Base-by-base conservation (phyloP, 2,329 filamentous ascomycete species). In the Dothistroma septosporum region DNA sequence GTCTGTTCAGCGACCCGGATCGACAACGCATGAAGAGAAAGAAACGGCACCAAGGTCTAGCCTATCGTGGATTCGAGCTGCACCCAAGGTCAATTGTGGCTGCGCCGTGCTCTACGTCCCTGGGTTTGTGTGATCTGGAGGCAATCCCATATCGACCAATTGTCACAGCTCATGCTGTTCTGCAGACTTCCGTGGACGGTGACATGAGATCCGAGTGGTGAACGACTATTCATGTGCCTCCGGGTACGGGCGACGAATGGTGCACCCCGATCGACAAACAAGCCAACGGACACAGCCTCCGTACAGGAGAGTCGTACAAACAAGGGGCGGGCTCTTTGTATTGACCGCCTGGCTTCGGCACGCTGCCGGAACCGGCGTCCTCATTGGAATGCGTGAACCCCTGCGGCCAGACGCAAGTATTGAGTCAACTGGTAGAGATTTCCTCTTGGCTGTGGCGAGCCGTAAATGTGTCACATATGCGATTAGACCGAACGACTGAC, bases 21-120 rank as follows among this genome's bases (percentile, higher is more conserved):
- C 32, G 52, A 54, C 52, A 32, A 54, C 33, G 52, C 52, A 54
- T 54, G 52, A 41, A 54, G 52, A 54, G 22, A 41, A 32, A 37
- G 52, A 54, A 54, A 41, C n/a, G 4, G 19, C 24, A 54, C 12
- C 52, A 19, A 54, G 16, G 32, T 7, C 22, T 6, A 37, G 41
- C 52, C 52, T 14, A 54, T 54, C 31, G 32, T 22, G 31, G 31
- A 41, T 11, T 54, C 21, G n/a, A 21, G 16, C n/a, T 22, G 24
- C 31, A 7, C 21, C 22, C 32, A 41, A 33, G 32, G 33, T n/a
- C n/a, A 31, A 37, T 33, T 35, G 52, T 54, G 50, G 50, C 50
- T 31, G 28, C 50, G 28, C 14, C 50, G 31, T 54, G 52, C 41
- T 44, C 41, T 44, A 19, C 19, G 14, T 16, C 16, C n/a, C 41